Percentiles rank a stretch among this genome's conserved stretches.
These are phyloP conservation scores for Gryganskiella cystojenkinii DNA, from an alignment of 192 early-diverging fungal genomes.

Conservation along the genomic window DNA sequence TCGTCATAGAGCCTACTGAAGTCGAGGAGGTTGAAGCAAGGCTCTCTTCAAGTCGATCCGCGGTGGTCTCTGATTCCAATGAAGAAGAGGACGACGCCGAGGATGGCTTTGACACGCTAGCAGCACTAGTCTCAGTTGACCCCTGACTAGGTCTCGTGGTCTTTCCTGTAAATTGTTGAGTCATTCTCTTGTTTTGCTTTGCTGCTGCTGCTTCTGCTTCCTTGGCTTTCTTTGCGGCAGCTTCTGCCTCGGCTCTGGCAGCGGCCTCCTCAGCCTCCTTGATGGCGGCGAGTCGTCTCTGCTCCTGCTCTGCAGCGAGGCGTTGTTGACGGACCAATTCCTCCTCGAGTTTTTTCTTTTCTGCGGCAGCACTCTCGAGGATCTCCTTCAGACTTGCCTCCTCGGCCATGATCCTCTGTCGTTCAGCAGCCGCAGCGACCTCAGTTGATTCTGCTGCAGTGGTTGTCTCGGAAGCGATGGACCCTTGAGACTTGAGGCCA, in stretches of 20 bases:
- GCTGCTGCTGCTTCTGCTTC: not conserved
- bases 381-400: conserved; percentile 44
- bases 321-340: not conserved
- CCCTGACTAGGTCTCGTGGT: not conserved
- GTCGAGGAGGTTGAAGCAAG: too few species aligned
- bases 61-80: too few species aligned
- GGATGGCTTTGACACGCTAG: too few species aligned
- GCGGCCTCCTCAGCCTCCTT: conserved; percentile 15
- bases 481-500: too few species aligned
- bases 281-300: conserved; percentile 13
- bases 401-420: conserved; percentile 32
- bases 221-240: conserved; percentile 10
- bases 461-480: too few species aligned
- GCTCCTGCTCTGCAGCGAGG: conserved; percentile 16
- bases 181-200: not conserved
- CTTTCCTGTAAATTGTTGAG: not conserved
- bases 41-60: too few species aligned
- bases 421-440: conserved; percentile 21
- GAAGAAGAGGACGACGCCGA: too few species aligned
- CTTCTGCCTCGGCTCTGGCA: conserved; percentile 5
- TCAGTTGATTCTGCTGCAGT: conserved; percentile 17
- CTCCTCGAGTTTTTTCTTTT: conserved; percentile 40
- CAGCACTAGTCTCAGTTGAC: not conserved
- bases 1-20: too few species aligned
- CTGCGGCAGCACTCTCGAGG: conserved; percentile 40